Percentiles rank a stretch among this genome's conserved stretches.
Evolutionary conservation across 192 early-diverging fungal genomes (phyloP).

Genomic region (Fimicolochytrium jonesii): DNA sequence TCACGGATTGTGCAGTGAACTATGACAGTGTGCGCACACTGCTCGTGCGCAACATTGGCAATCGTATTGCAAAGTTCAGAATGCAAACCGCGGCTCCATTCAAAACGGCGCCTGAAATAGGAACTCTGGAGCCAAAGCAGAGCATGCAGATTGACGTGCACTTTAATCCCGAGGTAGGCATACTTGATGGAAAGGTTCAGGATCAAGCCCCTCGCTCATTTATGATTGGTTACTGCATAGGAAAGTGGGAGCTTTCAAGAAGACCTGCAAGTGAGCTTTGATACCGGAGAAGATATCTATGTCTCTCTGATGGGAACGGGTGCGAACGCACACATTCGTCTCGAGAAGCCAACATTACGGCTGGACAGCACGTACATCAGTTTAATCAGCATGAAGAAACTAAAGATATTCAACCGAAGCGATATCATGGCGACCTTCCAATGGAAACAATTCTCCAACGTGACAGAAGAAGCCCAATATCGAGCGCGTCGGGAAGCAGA

Average conservation of each 20-base stretch:
- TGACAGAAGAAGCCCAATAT: constrained; percentile 40
- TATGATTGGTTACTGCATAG: constrained; percentile 21
- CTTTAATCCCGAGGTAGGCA: constrained; percentile 47
- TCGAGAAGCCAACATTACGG: constrained; percentile 43
- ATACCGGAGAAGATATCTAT: constrained; percentile 45
- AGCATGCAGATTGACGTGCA: constrained; percentile 47
- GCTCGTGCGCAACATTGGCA: constrained; percentile 57
- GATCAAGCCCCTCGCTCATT: too few species aligned
- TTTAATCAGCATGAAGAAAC: constrained; percentile 36
- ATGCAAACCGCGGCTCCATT: constrained; percentile 39
- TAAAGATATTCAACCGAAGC: constrained; percentile 47
- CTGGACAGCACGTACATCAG: constrained; percentile 55
- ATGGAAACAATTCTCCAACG: constrained; percentile 52
- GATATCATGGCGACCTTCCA: constrained; percentile 48
- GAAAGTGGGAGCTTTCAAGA: constrained; percentile 37
- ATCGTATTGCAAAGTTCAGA: constrained; percentile 42
- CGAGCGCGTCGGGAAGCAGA: constrained; percentile 21
- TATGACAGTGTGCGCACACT: constrained; percentile 36
- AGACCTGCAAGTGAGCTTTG: constrained; percentile 40
- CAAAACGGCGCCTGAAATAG: constrained; percentile 28
- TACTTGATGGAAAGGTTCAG: too few species aligned
- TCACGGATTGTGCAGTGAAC: constrained; percentile 44
- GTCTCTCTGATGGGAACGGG: constrained; percentile 38
- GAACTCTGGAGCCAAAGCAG: constrained; percentile 36
- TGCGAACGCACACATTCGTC: constrained; percentile 48